Percentiles rank a stretch among this genome's conserved stretches.
phyloP scores from a whole-genome alignment of 192 early-diverging fungal genomes.

The Physocladia obscura region DNA sequence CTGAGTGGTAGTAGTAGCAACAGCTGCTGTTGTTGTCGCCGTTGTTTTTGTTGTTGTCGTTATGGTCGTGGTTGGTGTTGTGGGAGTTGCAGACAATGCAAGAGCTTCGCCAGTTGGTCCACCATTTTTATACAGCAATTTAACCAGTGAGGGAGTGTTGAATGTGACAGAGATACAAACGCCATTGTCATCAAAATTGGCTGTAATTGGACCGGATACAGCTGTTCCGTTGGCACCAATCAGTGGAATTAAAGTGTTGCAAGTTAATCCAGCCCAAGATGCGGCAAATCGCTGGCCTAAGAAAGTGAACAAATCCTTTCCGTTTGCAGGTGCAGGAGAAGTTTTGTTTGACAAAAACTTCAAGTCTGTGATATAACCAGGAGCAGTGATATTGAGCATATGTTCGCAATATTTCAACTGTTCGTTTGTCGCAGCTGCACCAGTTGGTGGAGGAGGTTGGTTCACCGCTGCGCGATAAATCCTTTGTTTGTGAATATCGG shows the following conservation, averaged over 20 bases:
- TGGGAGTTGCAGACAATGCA: neutral
- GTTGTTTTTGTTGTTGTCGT: neutral
- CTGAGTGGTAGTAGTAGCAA: too few relatives aligned
- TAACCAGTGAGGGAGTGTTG: neutral
- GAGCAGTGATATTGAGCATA: conserved; percentile 6
- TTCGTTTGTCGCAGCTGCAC: neutral
- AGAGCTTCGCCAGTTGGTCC: neutral
- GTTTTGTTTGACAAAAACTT: conserved; percentile 15
- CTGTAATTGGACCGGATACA: neutral
- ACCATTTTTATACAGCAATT: neutral
- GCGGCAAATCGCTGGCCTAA: conserved; percentile 4
- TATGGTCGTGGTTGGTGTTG: neutral
- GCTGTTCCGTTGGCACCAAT: too few relatives aligned
- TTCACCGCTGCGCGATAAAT: conserved; percentile 1
- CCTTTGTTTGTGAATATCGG: conserved; percentile 4
- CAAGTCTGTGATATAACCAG: conserved; percentile 24
- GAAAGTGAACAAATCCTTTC: conserved; percentile 28
- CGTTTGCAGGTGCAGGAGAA: conserved; percentile 5
- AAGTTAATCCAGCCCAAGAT: conserved; percentile 17
- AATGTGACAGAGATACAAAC: neutral
- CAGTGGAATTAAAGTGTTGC: neutral
- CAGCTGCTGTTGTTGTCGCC: neutral
- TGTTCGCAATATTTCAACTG: conserved; percentile 7
- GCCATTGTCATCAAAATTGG: neutral
- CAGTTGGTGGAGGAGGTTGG: neutral